Percentiles rank a stretch among this genome's conserved stretches.
phyloP scores from a whole-genome alignment of 1,284 basidiomycete genomes.

The Austroboletus novae-zelandiae region DNA sequence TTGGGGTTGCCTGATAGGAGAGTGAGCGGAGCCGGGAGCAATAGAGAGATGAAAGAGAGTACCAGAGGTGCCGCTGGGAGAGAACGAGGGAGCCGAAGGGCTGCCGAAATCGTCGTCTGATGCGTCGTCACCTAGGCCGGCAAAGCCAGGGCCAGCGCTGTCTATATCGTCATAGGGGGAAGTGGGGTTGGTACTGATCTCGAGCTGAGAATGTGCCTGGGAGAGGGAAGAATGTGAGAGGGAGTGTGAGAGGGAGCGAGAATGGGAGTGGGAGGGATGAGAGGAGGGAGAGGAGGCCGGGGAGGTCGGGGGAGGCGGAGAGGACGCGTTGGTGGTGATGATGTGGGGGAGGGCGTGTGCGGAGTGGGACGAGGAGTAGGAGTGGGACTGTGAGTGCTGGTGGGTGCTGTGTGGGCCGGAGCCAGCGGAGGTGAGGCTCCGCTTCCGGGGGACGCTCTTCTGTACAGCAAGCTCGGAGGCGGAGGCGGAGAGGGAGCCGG shows the following conservation, averaged over 20 bases:
- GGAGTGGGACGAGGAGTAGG: constrained; percentile 18
- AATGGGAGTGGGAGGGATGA: constrained; percentile 29
- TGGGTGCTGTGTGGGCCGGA: constrained; percentile 13
- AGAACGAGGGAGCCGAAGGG: constrained; percentile 16
- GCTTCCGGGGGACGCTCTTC: constrained; percentile 56
- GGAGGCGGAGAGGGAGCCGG: constrained; percentile 30
- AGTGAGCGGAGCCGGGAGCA: background rate
- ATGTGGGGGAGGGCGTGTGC: constrained; percentile 19
- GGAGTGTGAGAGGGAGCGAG: constrained; percentile 27
- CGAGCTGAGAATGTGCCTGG: constrained; percentile 21
- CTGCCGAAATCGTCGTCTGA: constrained; percentile 29
- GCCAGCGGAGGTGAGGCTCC: constrained; percentile 48
- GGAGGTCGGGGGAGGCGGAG: constrained; percentile 24
- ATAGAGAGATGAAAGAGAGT: background rate
- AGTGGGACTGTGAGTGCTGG: constrained; percentile 26
- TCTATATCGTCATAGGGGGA: constrained; percentile 31
- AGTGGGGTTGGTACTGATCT: constrained; percentile 19
- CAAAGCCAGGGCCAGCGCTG: constrained; percentile 10
- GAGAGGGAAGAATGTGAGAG: constrained; percentile 30
- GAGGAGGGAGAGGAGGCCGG: constrained; percentile 26
- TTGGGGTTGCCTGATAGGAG: constrained; percentile 7
- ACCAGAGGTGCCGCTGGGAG: constrained; percentile 14
- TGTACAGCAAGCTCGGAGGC: constrained; percentile 37
- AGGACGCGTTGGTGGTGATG: constrained; percentile 31
- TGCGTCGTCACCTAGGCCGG: constrained; percentile 20